Evolutionary conservation across 257 asterid genomes (phyloP).

Genomic region (Nicotiana attenuata): DNA sequence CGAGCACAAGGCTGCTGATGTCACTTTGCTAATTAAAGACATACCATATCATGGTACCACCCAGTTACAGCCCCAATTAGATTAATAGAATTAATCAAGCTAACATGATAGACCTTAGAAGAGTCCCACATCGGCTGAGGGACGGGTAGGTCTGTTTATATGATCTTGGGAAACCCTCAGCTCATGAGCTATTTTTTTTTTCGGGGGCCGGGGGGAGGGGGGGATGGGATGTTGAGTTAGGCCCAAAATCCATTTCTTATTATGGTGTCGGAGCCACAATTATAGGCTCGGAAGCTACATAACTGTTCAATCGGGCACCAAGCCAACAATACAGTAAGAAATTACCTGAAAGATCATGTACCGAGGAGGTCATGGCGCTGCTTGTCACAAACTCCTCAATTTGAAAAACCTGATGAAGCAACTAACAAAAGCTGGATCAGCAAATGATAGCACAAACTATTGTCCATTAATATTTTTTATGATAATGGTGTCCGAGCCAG

Average conservation of each 20-base stretch:
- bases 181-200: too few relatives aligned
- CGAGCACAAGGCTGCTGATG: not conserved
- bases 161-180: too few relatives aligned
- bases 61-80: not conserved
- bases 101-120: not conserved
- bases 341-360: conserved; percentile 65
- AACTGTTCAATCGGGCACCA: not conserved
- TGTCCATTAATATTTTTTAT: not conserved
- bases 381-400: conserved; percentile 12
- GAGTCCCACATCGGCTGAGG: too few relatives aligned
- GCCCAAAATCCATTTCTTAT: too few relatives aligned
- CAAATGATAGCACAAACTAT: not conserved
- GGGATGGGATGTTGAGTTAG: too few relatives aligned
- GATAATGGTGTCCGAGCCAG: too few relatives aligned
- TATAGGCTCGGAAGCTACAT: not conserved
- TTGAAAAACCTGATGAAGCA: conserved; percentile 34
- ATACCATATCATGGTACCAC: not conserved
- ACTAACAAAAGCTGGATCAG: conserved; percentile 20
- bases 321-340: not conserved
- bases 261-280: not conserved
- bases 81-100: not conserved
- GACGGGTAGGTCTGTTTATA: too few relatives aligned
- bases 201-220: too few relatives aligned
- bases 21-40: not conserved
- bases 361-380: conserved; percentile 52